Evolutionary conservation across 192 early-diverging fungal genomes (phyloP), one percentile per base, ranked within the genome.

Genomic region (Rhizophagus prolifer): DNA sequence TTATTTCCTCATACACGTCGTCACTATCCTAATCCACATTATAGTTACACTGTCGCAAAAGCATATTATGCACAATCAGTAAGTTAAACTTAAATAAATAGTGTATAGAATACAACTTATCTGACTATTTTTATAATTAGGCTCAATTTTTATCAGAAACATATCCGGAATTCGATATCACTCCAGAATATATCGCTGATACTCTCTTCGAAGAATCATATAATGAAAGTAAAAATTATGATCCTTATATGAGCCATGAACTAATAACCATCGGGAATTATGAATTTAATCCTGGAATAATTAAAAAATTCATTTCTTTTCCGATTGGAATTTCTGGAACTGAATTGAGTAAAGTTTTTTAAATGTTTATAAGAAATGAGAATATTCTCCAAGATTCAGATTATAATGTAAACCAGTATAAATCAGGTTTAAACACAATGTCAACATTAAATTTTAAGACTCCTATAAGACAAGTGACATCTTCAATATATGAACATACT

Each of bases 1-100:
- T 6, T 58, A 5, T 76, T 76, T 76, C 75, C 75, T 12, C 64
- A 58, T 16, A 76, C 75, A 19, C 65, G 75, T 38, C 75, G 54
- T 3, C 61, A 74, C 31, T 12, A 16, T 26, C 72, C 36, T 54
- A 12, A 21, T 23, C 9, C 14, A 26, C 6, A 4, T 14, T 26
- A 21, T 5, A 16, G 36, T 62, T 46, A 28, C 14, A 13, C 21
- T 7, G n/a, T 19, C 4, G 34, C 50, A 41, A 28, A 59, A 72
- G 16, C 16, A 28, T 74, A n/a, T 28, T 23, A 23, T 9, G 25
- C 13, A 8, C 28, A 74, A 74, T 26, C 34, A 9, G 72, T 74
- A 74, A 28, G 23, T 64, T 1, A 44, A 25, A 1, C 12, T 34
- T 34, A 12, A 23, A 12, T 9, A 25, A 46, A 16, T 28, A 47